Percentiles rank a stretch among this genome's conserved stretches.
These are phyloP conservation scores for Roridomyces roridus DNA, from an alignment of 768 basidiomycete species.

Conservation along the genomic window DNA sequence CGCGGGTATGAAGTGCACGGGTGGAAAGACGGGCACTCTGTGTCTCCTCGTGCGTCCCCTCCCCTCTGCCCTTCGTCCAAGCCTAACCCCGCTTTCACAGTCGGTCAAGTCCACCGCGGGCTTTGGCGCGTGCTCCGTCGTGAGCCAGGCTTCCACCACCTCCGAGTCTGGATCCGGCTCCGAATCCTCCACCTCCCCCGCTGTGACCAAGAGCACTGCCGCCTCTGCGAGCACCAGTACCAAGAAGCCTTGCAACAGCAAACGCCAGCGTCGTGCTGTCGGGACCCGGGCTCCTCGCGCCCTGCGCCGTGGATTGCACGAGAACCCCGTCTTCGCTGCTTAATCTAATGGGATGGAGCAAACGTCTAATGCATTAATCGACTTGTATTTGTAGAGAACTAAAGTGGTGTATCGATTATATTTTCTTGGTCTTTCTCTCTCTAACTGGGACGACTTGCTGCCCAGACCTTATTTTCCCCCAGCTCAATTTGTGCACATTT, in stretches of 20 bases:
- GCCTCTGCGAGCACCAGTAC: neutral
- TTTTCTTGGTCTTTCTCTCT: too few species aligned
- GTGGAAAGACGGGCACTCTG: constrained; percentile 32
- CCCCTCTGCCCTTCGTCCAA: neutral
- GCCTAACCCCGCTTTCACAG: neutral
- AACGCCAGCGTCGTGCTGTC: constrained; percentile 3
- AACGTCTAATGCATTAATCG: too few species aligned
- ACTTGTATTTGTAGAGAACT: too few species aligned
- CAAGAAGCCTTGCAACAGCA: constrained; percentile 14
- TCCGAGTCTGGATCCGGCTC: neutral
- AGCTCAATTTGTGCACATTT: too few species aligned
- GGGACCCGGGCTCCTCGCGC: constrained; percentile 11
- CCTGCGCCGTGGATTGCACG: constrained; percentile 8
- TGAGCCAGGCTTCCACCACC: neutral
- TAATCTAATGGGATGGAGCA: too few species aligned
- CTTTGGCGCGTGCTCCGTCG: constrained; percentile 20
- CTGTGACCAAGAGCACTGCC: neutral
- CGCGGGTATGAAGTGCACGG: constrained; percentile 37
- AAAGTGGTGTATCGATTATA: too few species aligned
- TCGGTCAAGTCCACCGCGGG: constrained; percentile 21
- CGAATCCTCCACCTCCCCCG: too few species aligned
- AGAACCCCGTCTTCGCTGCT: constrained; percentile 7
- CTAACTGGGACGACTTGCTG: too few species aligned
- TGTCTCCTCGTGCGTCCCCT: constrained; percentile 33
- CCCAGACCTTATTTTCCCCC: too few species aligned